Conservation (phyloP, 768 basidiomycete species). For the Lentinus tigrinus region DNA sequence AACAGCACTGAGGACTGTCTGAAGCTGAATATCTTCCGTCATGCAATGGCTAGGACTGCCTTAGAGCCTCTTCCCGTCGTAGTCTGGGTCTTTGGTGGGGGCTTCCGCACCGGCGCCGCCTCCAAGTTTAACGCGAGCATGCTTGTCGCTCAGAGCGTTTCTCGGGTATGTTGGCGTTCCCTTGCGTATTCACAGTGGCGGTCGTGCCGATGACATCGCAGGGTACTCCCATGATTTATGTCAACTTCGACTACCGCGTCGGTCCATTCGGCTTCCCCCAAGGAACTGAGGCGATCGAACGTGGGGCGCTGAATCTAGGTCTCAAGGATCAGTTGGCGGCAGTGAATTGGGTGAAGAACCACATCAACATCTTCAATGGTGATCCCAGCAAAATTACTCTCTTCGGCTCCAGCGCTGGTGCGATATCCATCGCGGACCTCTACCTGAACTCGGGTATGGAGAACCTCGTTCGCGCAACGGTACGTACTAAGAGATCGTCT, state of each 20-base stretch:
- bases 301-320: slow-evolving; percentile 49
- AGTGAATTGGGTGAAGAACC: slow-evolving; percentile 62
- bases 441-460: slow-evolving; percentile 29
- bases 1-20: slow-evolving; percentile 46
- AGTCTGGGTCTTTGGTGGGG: slow-evolving; percentile 45
- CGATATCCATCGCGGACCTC: slow-evolving; percentile 33
- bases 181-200: neutral
- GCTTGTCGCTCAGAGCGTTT: neutral
- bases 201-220: neutral
- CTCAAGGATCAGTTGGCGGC: slow-evolving; percentile 80
- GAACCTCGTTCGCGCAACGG: slow-evolving; percentile 24
- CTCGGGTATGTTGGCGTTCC: neutral
- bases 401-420: slow-evolving; percentile 41
- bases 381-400: slow-evolving; percentile 41
- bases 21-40: slow-evolving; percentile 45
- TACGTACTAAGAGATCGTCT: slow-evolving; percentile 1
- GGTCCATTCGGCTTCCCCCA: slow-evolving; percentile 49
- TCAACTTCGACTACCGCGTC: slow-evolving; percentile 50
- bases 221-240: slow-evolving; percentile 38
- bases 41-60: slow-evolving; percentile 26
- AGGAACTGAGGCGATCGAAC: slow-evolving; percentile 39
- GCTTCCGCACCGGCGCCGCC: slow-evolving; percentile 21
- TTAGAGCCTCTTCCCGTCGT: slow-evolving; percentile 39
- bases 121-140: neutral
- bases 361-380: slow-evolving; percentile 67